Percentiles rank a stretch among this genome's conserved stretches.
Conservation (phyloP, 2,329 filamentous ascomycete species). For the Zasmidium cellare region DNA sequence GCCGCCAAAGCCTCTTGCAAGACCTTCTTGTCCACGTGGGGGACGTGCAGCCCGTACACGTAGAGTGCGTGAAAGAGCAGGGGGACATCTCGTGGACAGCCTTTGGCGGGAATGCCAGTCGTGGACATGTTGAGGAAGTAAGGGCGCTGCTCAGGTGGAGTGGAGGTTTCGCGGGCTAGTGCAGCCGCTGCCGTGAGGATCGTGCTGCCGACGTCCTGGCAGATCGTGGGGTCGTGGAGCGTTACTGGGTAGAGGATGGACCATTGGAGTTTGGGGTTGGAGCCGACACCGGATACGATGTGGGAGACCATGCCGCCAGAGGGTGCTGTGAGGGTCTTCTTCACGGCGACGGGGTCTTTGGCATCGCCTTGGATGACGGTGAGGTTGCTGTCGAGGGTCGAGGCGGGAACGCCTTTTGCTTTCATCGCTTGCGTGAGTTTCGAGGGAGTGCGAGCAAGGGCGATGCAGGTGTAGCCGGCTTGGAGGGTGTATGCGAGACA, state of each 20-base stretch:
- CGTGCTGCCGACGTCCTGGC: conserved; percentile 32
- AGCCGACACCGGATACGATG: conserved; percentile 52
- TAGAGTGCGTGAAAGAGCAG: conserved; percentile 36
- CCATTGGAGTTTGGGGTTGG: conserved; percentile 30
- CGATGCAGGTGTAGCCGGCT: conserved; percentile 46
- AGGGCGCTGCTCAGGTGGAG: conserved; percentile 25
- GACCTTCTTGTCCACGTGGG: conserved; percentile 42
- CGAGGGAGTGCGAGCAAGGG: conserved; percentile 51
- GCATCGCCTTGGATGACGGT: conserved; percentile 51
- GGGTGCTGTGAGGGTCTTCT: conserved; percentile 36
- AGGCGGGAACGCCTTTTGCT: conserved; percentile 40
- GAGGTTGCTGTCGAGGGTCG: conserved; percentile 41
- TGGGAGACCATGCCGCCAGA: conserved; percentile 28
- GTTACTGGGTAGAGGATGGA: conserved; percentile 32
- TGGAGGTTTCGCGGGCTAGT: conserved; percentile 8
- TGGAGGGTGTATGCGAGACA: conserved; percentile 42
- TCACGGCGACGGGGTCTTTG: conserved; percentile 43
- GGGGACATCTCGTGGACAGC: conserved; percentile 39
- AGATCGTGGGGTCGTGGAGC: conserved; percentile 37
- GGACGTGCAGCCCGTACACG: conserved; percentile 34
- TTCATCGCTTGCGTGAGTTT: conserved; percentile 50
- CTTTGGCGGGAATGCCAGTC: conserved; percentile 36
- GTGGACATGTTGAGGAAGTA: conserved; percentile 38
- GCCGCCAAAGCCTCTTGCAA: conserved; percentile 36
- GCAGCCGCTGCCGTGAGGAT: conserved; percentile 34